These are phyloP conservation scores for Neofusicoccum umdonicola DNA, from an alignment of 2,329 filamentous ascomycete species.

Conservation along the genomic window DNA sequence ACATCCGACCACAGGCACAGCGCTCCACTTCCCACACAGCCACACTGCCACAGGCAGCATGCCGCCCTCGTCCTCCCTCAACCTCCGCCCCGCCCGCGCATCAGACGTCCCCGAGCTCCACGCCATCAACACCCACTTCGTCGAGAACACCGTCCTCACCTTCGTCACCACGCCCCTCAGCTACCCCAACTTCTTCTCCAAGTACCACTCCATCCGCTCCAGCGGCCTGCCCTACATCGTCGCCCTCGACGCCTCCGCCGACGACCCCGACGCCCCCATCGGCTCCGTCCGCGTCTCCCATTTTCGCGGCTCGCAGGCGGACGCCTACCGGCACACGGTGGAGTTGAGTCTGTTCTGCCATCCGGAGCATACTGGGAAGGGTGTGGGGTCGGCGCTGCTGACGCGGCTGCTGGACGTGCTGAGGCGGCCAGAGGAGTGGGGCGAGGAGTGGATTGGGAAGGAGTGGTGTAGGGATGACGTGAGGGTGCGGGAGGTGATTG, in stretches of 20 bases:
- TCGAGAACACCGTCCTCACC: constrained; percentile 40
- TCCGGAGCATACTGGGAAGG: constrained; percentile 30
- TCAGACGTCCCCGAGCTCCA: constrained; percentile 35
- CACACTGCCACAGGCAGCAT: constrained; percentile 17
- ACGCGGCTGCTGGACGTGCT: constrained; percentile 29
- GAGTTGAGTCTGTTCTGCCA: constrained; percentile 42
- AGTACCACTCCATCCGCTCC: constrained; percentile 25
- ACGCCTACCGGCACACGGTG: constrained; percentile 41
- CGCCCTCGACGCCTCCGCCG: constrained; percentile 29
- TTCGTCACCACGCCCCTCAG: constrained; percentile 32
- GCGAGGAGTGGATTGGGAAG: constrained; percentile 18
- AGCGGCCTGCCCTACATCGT: constrained; percentile 39
- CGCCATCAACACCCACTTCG: constrained; percentile 38
- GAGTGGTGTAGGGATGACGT: constrained; percentile 18
- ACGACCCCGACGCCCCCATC: constrained; percentile 22
- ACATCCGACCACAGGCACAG: background rate
- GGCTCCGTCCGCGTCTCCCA: constrained; percentile 38
- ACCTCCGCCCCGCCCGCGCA: constrained; percentile 34
- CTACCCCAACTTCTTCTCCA: constrained; percentile 27
- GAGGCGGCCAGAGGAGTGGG: constrained; percentile 21
- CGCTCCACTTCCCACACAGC: background rate
- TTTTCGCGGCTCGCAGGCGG: constrained; percentile 33
- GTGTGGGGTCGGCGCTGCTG: constrained; percentile 36
- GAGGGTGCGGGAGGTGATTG: constrained; percentile 34
- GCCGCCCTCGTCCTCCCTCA: constrained; percentile 25